A percentile compares a stretch with the other conserved stretches of the same genome.
Evolutionary conservation across 2,329 filamentous ascomycete species (phyloP).

Genomic region (Ophiostoma perfectum): DNA sequence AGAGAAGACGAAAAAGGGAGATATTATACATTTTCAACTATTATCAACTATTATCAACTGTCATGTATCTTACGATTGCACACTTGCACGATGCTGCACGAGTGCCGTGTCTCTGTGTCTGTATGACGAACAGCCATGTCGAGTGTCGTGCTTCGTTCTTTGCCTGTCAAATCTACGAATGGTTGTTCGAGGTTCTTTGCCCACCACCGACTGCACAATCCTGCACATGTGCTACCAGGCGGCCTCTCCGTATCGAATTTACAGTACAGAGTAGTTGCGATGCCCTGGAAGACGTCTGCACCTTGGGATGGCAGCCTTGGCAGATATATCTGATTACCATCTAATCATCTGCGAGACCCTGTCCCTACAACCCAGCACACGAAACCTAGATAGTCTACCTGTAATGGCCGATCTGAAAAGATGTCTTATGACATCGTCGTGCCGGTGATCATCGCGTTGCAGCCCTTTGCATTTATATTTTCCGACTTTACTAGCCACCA

Average conservation of each 20-base stretch:
- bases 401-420: background rate
- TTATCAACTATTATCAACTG: background rate
- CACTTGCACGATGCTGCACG: background rate
- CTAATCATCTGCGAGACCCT: background rate
- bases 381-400: too few relatives aligned
- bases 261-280: background rate
- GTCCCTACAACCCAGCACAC: background rate
- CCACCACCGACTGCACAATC: background rate
- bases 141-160: background rate
- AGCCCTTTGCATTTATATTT: background rate
- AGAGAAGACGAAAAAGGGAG: background rate
- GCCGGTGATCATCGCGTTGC: background rate
- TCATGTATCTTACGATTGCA: background rate
- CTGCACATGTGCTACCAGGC: slow-evolving; percentile 1
- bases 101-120: background rate
- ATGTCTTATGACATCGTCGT: background rate
- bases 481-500: background rate
- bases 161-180: background rate
- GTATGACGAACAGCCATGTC: background rate
- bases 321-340: background rate
- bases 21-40: background rate
- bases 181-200: too few relatives aligned
- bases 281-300: background rate
- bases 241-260: background rate
- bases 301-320: slow-evolving; percentile 2